Percentiles rank a stretch among this genome's conserved stretches.
These are phyloP conservation scores for Backusella tarrabulga DNA, from an alignment of 192 early-diverging fungal species.

Conservation along the genomic window DNA sequence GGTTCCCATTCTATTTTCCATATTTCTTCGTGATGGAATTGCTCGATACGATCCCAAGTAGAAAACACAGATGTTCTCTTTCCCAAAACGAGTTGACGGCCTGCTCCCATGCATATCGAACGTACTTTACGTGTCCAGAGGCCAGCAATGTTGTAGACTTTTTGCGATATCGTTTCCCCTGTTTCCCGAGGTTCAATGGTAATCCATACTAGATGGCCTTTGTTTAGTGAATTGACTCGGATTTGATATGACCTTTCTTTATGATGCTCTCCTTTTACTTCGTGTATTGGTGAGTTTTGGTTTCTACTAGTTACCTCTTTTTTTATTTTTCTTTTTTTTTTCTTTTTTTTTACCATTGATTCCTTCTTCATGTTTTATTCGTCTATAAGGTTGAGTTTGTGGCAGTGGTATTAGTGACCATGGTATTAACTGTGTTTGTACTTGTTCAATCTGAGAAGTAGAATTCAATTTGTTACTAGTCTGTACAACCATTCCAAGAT, in stretches of 20 bases:
- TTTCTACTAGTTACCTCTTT: not conserved
- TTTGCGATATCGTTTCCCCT: not conserved
- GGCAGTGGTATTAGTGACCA: not conserved
- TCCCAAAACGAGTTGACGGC: not conserved
- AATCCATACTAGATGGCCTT: not conserved
- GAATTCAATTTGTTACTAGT: not conserved
- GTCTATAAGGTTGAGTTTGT: not conserved
- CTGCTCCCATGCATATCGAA: not conserved
- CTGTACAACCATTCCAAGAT: not conserved
- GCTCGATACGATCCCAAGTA: not conserved
- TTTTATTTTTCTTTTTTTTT: not conserved
- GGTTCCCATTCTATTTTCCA: slow-evolving; percentile 4
- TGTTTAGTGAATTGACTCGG: not conserved
- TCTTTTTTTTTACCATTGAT: not conserved
- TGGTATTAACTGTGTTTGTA: not conserved
- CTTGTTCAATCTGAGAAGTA: not conserved
- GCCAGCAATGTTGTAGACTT: not conserved
- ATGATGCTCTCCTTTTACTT: not conserved
- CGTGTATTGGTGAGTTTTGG: too few relatives aligned
- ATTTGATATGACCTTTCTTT: not conserved
- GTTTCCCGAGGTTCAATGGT: not conserved
- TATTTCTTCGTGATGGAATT: not conserved
- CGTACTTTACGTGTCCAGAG: not conserved
- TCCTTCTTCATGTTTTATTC: not conserved
- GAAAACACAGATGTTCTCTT: not conserved